These are phyloP conservation scores for Podochytrium sp. DNA, from an alignment of 192 early-diverging fungal genomes.

Conservation along the genomic window DNA sequence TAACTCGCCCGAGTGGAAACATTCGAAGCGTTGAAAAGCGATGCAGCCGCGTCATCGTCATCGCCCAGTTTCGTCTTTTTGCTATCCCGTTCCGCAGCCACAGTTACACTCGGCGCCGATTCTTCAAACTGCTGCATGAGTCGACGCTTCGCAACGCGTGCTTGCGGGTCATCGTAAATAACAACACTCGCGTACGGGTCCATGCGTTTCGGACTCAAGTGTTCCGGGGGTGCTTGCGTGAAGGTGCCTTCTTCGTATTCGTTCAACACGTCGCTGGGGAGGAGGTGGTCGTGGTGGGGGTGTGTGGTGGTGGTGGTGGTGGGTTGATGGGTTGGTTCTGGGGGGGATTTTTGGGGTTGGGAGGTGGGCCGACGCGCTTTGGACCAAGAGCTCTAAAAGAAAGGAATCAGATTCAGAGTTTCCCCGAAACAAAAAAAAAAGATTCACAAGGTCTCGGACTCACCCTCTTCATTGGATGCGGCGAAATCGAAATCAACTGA, in stretches of 20 bases:
- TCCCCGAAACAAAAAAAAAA: too few relatives aligned
- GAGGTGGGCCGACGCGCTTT: not conserved
- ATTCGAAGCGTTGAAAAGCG: not conserved
- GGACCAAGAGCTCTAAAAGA: not conserved
- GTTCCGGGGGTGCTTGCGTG: slow-evolving; percentile 16
- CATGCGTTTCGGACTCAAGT: not conserved
- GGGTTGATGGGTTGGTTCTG: not conserved
- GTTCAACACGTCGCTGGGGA: not conserved
- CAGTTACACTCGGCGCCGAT: not conserved
- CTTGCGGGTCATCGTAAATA: slow-evolving; percentile 41
- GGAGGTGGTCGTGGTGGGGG: not conserved
- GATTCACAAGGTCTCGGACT: not conserved
- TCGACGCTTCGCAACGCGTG: slow-evolving; percentile 31
- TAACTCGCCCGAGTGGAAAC: not conserved
- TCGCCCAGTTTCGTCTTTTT: not conserved
- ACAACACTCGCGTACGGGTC: slow-evolving; percentile 29
- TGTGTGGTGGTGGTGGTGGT: not conserved
- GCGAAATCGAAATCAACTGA: not conserved
- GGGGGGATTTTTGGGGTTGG: not conserved
- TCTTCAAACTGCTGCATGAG: slow-evolving; percentile 32
- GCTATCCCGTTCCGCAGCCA: too few relatives aligned
- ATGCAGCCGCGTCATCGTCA: not conserved
- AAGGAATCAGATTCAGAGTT: not conserved
- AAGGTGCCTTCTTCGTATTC: slow-evolving; percentile 23
- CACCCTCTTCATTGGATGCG: not conserved